Evolutionary conservation across 768 basidiomycete genomes (phyloP), one percentile per base, ranked within the genome.

Genomic region (Floccularia luteovirens): DNA sequence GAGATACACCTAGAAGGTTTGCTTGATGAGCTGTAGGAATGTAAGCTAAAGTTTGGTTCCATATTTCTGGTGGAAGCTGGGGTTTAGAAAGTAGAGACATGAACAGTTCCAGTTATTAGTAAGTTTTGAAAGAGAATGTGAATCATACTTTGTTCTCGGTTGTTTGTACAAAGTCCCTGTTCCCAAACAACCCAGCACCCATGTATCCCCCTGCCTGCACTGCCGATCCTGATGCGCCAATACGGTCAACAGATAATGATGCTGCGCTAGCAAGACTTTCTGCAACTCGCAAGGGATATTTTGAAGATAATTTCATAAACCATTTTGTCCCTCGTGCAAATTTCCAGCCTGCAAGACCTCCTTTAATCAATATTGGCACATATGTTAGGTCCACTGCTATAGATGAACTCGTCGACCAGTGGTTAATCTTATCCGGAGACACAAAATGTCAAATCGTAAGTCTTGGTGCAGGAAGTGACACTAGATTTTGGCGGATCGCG

Each of bases 311-410:
- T 4, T 96, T 74, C 57, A 72, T 89, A 40, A 59, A 64, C 4
- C 53, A 70, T 37, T 68, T 97, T 41, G 73, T 92, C 36, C 76
- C 81, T 24, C 74, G 82, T 10, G 68, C 82, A 2, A 77, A 80
- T 50, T 62, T 79, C 20, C 63, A 67, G 31, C 70, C 74, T 38
- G 69, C 74, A 2, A 71, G 84, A 1, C 82, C 92, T 1, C 94
- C 93, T 0, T 61, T 98, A 50, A 98, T 98, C 68, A 98, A 98
- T 57, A 70, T 94, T 31, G 96, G 96, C 13, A 99, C 96, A 1
- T 88, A 85, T 50, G 77, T 94, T 43, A 77, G 94, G 42, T 79
- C 87, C 0, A 67, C 73, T 40, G 88, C 79, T 4, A 77, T 98
- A 25, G 96, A 96, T 51, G 59, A 62, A 27, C 74, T 94, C 10